Base-by-base conservation (phyloP, 768 basidiomycete species). In the Lactifluus subvellereus region DNA sequence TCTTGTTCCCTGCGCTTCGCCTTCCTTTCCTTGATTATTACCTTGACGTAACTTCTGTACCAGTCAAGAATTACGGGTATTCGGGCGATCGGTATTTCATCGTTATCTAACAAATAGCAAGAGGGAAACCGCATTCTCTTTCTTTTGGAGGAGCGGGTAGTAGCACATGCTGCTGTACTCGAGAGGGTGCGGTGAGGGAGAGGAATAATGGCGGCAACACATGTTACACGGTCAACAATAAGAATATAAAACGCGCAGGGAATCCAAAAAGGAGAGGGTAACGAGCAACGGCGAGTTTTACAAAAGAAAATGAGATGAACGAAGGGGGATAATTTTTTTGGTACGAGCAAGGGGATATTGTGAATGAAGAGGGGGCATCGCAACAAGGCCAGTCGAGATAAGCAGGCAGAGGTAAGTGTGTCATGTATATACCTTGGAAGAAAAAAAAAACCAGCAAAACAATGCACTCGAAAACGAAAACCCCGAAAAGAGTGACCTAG, bases 151-250 rank as follows among this genome's bases (percentile, higher is more conserved):
- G 20, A 50, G 27, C 27, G 27, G 27, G 27, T 3, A 27, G 27
- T 38, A 51, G 42, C 61, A 51, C 13, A 50, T 57, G 18, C 35
- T 56, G 22, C 49, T 51, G 37, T 37, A 52, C 40, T 22, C 9
- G 33, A 22, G 22, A 7, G 16, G 40, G 38, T 8, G 33, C 20
- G 56, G 22, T 38, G 40, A 38, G 22, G 32, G 40, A 38, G 35
- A 13, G 10, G 16, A 60, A 47, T 22, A 30, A 37, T 37, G 43
- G 14, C n/a, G 32, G 42, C 35, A 33, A 62, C 61, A 35, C 55
- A 62, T 62, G 61, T 37, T 51, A 62, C 55, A 62, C 14, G 61
- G 42, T 54, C 62, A 63, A 54, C 57, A 63, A 63, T 62, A 62
- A 62, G 27, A 58, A 62, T 62, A 62, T 62, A 62, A 62, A 53